Evolutionary conservation across 305 asterid genomes (phyloP), one percentile per base, ranked within the genome.

Genomic region (Fraxinus floribunda): DNA sequence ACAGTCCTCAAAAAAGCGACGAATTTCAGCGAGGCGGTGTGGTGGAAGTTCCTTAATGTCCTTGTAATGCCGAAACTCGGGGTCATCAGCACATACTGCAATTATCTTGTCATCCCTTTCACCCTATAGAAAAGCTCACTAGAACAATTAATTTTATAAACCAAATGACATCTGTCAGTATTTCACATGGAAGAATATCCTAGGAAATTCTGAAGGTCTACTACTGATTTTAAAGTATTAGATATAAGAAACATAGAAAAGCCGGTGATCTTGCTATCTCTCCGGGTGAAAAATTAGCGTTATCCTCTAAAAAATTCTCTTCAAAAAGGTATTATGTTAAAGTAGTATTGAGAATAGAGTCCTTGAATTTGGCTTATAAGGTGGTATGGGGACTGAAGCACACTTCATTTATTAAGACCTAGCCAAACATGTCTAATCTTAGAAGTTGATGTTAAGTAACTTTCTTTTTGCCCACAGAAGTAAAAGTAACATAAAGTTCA

Each of bases 1-100:
- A 93, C 97, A 94, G 86, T 94, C 98, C 91, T 94, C 97, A 86
- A 94, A 94, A 88, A 94, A 94, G 79, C 97, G 98, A 73, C 98
- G 94, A 44, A 94, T 94, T 86, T 92, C 97, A 91, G 98, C 97
- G 79, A 93, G 97, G 71, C 97, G 97, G 20, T 94, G 98, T 60
- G 97, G 97, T 74, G 97, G 90, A 79, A 93, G 93, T 16, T 92
- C 97, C 80, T 90, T 89, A 44, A 93, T 92, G 88, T 94, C 97
- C 39, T 78, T 88, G 84, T 88, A 89, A 83, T 92, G 95, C 79
- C 97, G 95, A 83, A 91, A 93, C 88, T 94, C 97, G 1, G 97
- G 98, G 84, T 94, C 97, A 81, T 94, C 98, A 73, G 97, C 97
- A 52, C 98, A 93, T 18, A 94, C 97, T 60, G 98, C 98, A 34